Evolutionary conservation across 768 basidiomycete species (phyloP), one percentile per base, ranked within the genome.

Genomic region (Boletus pseudopeckii): DNA sequence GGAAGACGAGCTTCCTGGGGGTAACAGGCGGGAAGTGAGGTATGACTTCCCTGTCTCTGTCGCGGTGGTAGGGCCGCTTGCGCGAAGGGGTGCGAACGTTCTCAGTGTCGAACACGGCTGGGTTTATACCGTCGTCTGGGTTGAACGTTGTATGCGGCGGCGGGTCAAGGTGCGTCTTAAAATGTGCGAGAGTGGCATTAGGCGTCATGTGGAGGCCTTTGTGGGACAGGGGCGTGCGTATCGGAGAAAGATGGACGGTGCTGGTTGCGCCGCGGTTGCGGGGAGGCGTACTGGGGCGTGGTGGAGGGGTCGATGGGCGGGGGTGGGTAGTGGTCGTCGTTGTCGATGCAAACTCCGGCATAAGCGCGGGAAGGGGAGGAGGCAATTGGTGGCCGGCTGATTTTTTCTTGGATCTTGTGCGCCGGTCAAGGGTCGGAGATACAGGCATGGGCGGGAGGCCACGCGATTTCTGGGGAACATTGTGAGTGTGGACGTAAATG

Each of bases 141-240:
- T 48, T 62, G 50, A 61, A 66, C 0, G 59, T 10, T 58, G 74
- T 51, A 40, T 73, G 61, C 3, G 79, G 80, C 1, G 84, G 84
- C 0, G 86, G 86, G 57, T 87, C 84, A 13, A 87, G 73, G 58
- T 85, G 74, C 9, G 81, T 79, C 60, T 87, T 88, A 66, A 85
- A 87, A 69, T 88, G 82, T 9, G 76, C 80, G 14, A 87, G 75
- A 58, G 82, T 85, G 1, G 84, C 68, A 3, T 78, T 79, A 4
- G 86, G 86, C 58, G 84, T 85, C 84, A 85, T 85, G 59, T 85
- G 82, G 34, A 86, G 64, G 37, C 84, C 86, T 59, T 77, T 80
- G 64, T 86, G 83, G 0, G 85, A 86, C 7, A 88, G 66, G 0
- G 86, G 86, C 1, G 86, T 88, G n/a, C 78, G 79, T 18, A 75